Percentiles rank a stretch among this genome's conserved stretches.
phyloP scores from a whole-genome alignment of 768 basidiomycete genomes.

The Naematelia encephala region DNA sequence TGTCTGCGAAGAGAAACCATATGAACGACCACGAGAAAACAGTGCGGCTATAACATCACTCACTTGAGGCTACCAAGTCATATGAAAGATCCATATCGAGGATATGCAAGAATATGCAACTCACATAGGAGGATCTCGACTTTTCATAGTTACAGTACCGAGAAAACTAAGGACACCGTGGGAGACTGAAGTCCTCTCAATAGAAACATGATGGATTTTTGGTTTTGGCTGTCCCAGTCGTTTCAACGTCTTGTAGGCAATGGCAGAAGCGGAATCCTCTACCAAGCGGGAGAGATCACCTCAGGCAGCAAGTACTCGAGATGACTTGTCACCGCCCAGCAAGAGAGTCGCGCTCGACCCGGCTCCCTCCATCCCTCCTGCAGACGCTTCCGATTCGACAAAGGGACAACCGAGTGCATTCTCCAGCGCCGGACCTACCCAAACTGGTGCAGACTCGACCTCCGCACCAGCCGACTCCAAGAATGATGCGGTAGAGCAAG shows the following conservation, averaged over 20 bases:
- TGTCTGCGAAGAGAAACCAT: too few relatives aligned
- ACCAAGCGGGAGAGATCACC: background rate
- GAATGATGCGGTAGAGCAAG: too few relatives aligned
- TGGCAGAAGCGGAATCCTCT: background rate
- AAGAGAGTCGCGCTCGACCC: background rate
- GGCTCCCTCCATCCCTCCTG: background rate
- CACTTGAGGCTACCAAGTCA: constrained; percentile 48
- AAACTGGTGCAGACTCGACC: too few relatives aligned
- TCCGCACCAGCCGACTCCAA: too few relatives aligned
- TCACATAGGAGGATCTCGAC: too few relatives aligned
- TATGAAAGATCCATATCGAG: constrained; percentile 46
- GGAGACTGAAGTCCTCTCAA: background rate
- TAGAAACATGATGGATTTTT: too few relatives aligned
- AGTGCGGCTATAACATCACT: too few relatives aligned
- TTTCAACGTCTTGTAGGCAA: background rate
- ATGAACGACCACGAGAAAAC: too few relatives aligned
- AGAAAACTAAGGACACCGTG: background rate
- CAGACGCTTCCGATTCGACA: background rate
- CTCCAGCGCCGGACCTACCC: background rate
- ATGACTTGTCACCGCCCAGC: background rate
- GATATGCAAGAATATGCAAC: too few relatives aligned
- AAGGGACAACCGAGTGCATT: background rate
- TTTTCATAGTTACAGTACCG: background rate
- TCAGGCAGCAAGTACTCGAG: background rate
- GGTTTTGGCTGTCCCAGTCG: too few relatives aligned